phyloP scores from a whole-genome alignment of 257 asterid genomes.

The Scutellaria barbata region DNA sequence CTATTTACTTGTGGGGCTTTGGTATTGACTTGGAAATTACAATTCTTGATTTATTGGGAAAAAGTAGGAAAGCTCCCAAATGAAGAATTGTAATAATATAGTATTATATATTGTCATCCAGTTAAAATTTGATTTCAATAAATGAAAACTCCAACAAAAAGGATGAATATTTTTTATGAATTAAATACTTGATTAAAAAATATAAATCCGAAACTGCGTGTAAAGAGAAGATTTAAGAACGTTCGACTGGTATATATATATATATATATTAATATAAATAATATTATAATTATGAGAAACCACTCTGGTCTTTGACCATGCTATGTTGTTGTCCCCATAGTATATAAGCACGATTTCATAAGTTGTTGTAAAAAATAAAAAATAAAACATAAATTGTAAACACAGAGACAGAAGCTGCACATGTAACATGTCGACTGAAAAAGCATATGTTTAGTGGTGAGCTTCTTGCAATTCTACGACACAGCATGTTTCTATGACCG shows the following conservation, averaged over 20 bases:
- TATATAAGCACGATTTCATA: slow-evolving; percentile 20
- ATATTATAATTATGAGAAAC: no score
- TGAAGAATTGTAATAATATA: no score
- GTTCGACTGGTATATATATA: no score
- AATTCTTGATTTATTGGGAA: slow-evolving; percentile 11
- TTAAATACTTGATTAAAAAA: no score
- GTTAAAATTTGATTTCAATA: no score
- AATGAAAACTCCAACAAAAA: no score
- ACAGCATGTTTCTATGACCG: slow-evolving; percentile 33
- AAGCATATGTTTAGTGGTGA: slow-evolving; percentile 3
- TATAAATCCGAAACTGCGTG: no score
- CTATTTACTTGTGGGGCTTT: slow-evolving; percentile 12
- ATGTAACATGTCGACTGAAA: slow-evolving; percentile 36
- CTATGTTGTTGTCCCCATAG: slow-evolving; percentile 35
- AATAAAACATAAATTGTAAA: neutral
- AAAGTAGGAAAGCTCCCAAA: no score
- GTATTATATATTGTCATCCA: no score
- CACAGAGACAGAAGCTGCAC: slow-evolving; percentile 30
- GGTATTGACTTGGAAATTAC: slow-evolving; percentile 9
- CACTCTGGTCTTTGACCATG: slow-evolving; percentile 32
- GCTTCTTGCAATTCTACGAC: slow-evolving; percentile 32
- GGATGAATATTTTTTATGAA: no score
- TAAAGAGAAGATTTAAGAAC: no score
- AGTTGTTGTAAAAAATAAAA: neutral
- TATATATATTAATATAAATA: no score